Base-by-base conservation (phyloP, 2,329 filamentous ascomycete genomes). In the Arthrobotrys sinensis region DNA sequence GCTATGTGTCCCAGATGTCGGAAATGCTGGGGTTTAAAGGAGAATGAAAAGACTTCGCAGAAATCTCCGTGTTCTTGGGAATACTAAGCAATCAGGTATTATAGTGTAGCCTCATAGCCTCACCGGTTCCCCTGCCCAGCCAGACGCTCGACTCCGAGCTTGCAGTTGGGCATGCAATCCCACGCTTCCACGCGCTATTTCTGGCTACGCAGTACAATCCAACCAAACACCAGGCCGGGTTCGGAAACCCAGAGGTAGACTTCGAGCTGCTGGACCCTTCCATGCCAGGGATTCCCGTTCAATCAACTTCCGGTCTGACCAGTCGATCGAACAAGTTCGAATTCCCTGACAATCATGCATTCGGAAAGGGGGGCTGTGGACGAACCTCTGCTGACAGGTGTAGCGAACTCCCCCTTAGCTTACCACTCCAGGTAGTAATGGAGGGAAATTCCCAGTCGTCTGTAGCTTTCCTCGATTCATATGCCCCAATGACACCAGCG, bases 61-160 rank as follows among this genome's bases (percentile, higher is more conserved):
- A 48, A 48, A 48, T 21, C 45, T 21, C 45, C 6, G 45, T 21
- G 19, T 10, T 10, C n/a, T n/a, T 19, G 53, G 32, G 28, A 19
- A 5, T 16, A 12, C 38, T 38, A 36, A 38, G 32, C 21, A 3
- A 38, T 36, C 32, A 10, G 19, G n/a, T 45, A 38, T 38, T 38
- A 48, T n/a, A 19, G 43, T n/a, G n/a, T n/a, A 43, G 55, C 55
- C 34, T 60, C 55, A 43, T 60, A 60, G 55, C 55, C 34, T 40
- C 55, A 24, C 40, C n/a, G 52, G 11, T 40, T 57, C 52, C 52
- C 52, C 52, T 57, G 52, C 52, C 52, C 52, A 57, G 52, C 52
- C 52, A 57, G 52, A 40, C 52, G 34, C 52, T 40, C 52, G 52
- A 57, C 34, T 57, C 52, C 52, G 34, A 57, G 34, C n/a, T 40